These are phyloP conservation scores for Tylopilus balloui DNA, from an alignment of 768 basidiomycete genomes.

Conservation along the genomic window DNA sequence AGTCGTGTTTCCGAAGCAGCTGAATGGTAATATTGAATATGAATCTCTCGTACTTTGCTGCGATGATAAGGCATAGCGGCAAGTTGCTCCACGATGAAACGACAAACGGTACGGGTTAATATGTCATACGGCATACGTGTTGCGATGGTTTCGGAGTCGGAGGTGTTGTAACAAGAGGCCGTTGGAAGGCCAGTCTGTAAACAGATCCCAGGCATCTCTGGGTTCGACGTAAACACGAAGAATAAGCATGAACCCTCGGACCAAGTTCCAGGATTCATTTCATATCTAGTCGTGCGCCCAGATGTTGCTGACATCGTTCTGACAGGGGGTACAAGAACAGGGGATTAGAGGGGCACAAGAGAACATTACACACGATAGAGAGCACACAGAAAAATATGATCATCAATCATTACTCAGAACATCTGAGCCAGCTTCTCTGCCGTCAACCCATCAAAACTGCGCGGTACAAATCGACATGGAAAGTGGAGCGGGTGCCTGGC, in stretches of 20 bases:
- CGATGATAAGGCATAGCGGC: background rate
- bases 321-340: background rate
- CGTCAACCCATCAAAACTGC: constrained; percentile 14
- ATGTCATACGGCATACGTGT: too few species aligned
- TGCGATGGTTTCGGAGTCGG: background rate
- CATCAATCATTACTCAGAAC: constrained; percentile 13
- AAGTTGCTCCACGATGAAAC: background rate
- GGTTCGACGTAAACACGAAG: background rate
- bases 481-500: constrained; percentile 24
- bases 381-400: background rate
- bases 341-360: background rate
- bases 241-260: background rate
- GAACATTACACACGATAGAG: background rate
- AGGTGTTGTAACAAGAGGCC: background rate
- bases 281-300: too few species aligned
- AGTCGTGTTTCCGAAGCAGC: background rate
- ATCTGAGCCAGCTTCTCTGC: constrained; percentile 17
- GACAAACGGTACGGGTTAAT: too few species aligned
- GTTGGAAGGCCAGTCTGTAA: too few species aligned
- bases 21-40: background rate
- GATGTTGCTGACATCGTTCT: background rate
- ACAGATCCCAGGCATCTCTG: too few species aligned
- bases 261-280: background rate
- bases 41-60: background rate
- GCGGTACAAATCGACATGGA: constrained; percentile 25